These are phyloP conservation scores for Naganishia vaughanmartiniae DNA, from an alignment of 768 basidiomycete genomes.

Conservation along the genomic window DNA sequence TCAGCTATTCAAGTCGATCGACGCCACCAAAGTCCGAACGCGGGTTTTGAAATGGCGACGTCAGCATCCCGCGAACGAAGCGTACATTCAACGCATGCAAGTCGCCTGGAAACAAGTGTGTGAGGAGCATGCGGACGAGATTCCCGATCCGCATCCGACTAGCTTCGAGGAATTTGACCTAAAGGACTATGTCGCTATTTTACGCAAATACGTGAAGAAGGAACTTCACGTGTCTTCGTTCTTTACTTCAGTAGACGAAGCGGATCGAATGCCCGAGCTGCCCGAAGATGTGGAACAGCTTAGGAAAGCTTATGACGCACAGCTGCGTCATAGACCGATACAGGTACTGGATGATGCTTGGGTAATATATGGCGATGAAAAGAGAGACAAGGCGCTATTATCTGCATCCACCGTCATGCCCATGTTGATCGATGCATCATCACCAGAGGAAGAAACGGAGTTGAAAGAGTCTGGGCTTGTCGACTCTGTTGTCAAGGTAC, in stretches of 20 bases:
- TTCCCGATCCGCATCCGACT: constrained; percentile 69
- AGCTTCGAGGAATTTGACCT: constrained; percentile 75
- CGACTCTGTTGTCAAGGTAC: constrained; percentile 71
- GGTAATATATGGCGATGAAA: constrained; percentile 14
- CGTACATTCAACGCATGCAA: constrained; percentile 61
- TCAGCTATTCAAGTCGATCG: background rate
- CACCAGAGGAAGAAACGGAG: background rate
- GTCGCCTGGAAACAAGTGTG: constrained; percentile 77
- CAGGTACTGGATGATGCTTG: constrained; percentile 23
- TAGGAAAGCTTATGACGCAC: background rate
- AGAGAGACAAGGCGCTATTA: constrained; percentile 52
- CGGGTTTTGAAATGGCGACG: constrained; percentile 69
- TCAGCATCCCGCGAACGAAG: constrained; percentile 13
- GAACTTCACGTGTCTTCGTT: constrained; percentile 64
- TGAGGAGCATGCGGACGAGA: constrained; percentile 60
- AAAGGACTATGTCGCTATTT: constrained; percentile 73
- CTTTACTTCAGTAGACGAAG: constrained; percentile 28
- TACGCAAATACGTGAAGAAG: constrained; percentile 79
- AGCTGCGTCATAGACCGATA: constrained; percentile 4
- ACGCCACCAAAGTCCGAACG: constrained; percentile 7
- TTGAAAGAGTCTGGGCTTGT: constrained; percentile 54
- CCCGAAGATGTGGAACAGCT: constrained; percentile 29
- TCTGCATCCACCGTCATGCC: constrained; percentile 40
- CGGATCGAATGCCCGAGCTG: constrained; percentile 34
- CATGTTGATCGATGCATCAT: constrained; percentile 53